Base-by-base conservation (phyloP, 2,329 filamentous ascomycete species). In the Ceratocystis cubensis region DNA sequence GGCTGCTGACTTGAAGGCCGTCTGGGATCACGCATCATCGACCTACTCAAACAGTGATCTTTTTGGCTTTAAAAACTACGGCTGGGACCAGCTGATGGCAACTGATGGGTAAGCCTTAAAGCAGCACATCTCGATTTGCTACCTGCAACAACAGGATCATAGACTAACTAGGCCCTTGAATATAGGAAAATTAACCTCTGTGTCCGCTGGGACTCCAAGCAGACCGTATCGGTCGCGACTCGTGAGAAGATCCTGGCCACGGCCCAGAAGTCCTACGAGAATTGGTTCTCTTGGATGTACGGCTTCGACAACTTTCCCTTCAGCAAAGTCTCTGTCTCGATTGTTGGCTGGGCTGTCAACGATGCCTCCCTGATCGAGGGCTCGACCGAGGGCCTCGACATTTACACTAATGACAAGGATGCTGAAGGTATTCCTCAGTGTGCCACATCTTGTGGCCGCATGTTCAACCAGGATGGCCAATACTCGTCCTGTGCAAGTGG, bases 271-370 rank as follows among this genome's bases (percentile, higher is more conserved):
- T 73, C 74, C 15, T 76, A 77, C 71, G 71, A 74, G 63, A 75
- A 75, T 66, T 79, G 76, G 77, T 77, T 77, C 66, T 75, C 76
- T 65, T 74, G 75, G 69, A 73, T 79, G 48, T 75, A 76, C 22
- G 77, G 76, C 17, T 80, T 75, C 62, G 77, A 79, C 45, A 74
- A 74, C 64, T 80, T 77, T 70, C 78, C 78, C 5, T 78, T 75
- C 63, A 69, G 70, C 61, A 73, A 74, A 3, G 72, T 79, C 63
- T 74, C 76, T 59, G 71, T 75, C 45, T 73, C 74, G 41, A 75
- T 79, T 7, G 76, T 78, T 22, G 77, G 76, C 20, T 80, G 76
- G 74, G 77, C 78, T 1, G 77, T 78, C 65, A 75, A 72, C 57
- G 71, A 77, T 67, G 73, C 72, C 65, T 70, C 65, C 37, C 72